Evolutionary conservation across 352 stramenopile species (phyloP), one percentile per base, ranked within the genome.

Genomic region (Phytophthora pluvialis): DNA sequence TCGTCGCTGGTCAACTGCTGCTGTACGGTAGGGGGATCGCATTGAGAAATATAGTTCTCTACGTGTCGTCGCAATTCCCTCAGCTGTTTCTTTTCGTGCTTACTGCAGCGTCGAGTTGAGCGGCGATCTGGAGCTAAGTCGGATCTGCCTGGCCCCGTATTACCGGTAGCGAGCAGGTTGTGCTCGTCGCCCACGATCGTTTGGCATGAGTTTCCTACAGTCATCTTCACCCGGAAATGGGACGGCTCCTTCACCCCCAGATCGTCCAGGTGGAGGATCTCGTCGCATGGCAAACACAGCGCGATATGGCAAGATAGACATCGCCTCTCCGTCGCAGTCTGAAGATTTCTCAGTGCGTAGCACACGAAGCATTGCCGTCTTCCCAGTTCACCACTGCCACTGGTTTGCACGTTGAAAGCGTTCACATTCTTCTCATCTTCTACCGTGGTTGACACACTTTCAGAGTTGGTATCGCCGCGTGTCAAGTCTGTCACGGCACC

Each of bases 181-280:
- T 36, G 38, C 15, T 33, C 46, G 4, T 42, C 36, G 7, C 16
- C 31, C 3, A 50, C 2, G 6, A 51, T 18, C n/a, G 51, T 42
- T 50, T 51, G 33, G 25, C 38, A 40, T 38, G 29, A 16, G 16
- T 26, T 13, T 3, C 12, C 46, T 13, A 5, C 5, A n/a, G 42
- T 18, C 5, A 80, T 53, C 21, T 68, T 78, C 13, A 90, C 70
- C 31, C 81, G 71, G 21, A 79, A 84, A 43, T 91, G 82, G 16
- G 49, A 42, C 2, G 71, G 59, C 31, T 87, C 82, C 8, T 64
- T 65, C n/a, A 88, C 70, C n/a, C 82, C 82, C 0, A 91, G 58
- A 54, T 91, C 82, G 35, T 91, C 80, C 5, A 87, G 47, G 45
- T 91, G 82, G 31, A 89, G 51, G 15, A 78, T 38, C 0, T 69